Percentiles rank a stretch among this genome's conserved stretches.
These are phyloP conservation scores for Stemphylium lycopersici DNA, from an alignment of 2,329 filamentous ascomycete genomes.

Conservation along the genomic window DNA sequence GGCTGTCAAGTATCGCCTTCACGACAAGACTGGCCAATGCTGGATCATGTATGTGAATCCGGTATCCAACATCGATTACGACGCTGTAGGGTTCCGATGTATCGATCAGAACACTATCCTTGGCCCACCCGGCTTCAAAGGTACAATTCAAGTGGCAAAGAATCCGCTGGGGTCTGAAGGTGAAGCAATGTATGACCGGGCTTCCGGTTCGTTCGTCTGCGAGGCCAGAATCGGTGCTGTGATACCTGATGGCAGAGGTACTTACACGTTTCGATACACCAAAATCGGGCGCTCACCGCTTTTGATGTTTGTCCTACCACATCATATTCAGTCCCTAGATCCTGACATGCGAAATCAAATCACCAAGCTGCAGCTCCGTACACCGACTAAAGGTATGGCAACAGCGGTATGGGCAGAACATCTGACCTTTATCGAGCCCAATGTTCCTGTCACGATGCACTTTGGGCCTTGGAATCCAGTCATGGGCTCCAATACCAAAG, in stretches of 20 bases:
- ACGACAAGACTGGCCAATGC: slow-evolving; percentile 67
- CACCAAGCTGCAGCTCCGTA: slow-evolving; percentile 69
- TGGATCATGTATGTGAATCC: slow-evolving; percentile 79
- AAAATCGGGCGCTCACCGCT: slow-evolving; percentile 72
- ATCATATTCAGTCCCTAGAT: slow-evolving; percentile 81
- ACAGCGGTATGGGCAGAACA: slow-evolving; percentile 67
- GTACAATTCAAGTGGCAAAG: slow-evolving; percentile 83
- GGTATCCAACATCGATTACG: slow-evolving; percentile 60
- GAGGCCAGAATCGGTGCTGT: slow-evolving; percentile 69
- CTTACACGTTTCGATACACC: slow-evolving; percentile 75
- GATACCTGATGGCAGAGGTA: slow-evolving; percentile 60
- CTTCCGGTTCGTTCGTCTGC: slow-evolving; percentile 76
- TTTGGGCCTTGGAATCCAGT: slow-evolving; percentile 78
- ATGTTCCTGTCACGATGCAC: slow-evolving; percentile 74
- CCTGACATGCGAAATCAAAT: slow-evolving; percentile 55
- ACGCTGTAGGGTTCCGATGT: slow-evolving; percentile 67
- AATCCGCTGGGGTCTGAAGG: slow-evolving; percentile 64
- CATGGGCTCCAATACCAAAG: slow-evolving; percentile 41
- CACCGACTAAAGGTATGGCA: slow-evolving; percentile 83
- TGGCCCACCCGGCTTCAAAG: slow-evolving; percentile 72
- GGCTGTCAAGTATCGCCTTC: slow-evolving; percentile 76
- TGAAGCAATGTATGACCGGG: slow-evolving; percentile 74
- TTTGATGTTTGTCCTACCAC: slow-evolving; percentile 86
- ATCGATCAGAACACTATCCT: slow-evolving; percentile 69
- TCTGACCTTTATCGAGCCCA: slow-evolving; percentile 72